Base-by-base conservation (phyloP, 306 rosid species). In the Inga oerstediana region DNA sequence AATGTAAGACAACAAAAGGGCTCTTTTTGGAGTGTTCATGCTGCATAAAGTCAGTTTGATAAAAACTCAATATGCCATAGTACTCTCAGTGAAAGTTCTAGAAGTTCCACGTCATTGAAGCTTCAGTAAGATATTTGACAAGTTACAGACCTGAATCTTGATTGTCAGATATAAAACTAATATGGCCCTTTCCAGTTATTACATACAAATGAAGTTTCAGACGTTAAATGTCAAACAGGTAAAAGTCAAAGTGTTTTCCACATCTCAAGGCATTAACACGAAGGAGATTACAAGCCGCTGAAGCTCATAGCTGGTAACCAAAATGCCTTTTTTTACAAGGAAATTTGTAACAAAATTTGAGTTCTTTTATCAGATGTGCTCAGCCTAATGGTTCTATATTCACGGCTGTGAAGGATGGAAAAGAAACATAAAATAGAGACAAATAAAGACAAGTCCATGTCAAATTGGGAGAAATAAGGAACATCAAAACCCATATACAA, bases 1-100 rank as follows among this genome's bases (percentile, higher is more conserved):
- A n/a, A 72, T 43, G 11, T 44, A 16, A 72, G 56, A 72, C 76
- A 72, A 9, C 34, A 59, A 59, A 59, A 59, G 5, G 32, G 13
- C 14, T 59, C 32, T 20, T 59, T 59, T 9, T 9, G 66, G 10
- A 22, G 32, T 59, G 66, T 8, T 22, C 66, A 72, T 13, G 20
- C 58, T 45, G 41, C 41, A 46, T 3, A 39, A 27, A 22, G 32
- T 72, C 56, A 72, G 34, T 54, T 77, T 75, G 17, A 83, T 56
- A 43, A 64, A 81, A 56, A 66, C 76, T 79, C 67, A 80, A 79
- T 72, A 75, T 64, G 78, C 75, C 78, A 81, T 16, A 13, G 37
- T 13, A 13, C 39, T 30, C 70, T 84, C 72, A 20, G 8, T 37
- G 76, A 75, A 68, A 56, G 75, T 74, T 30, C 78, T n/a, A 46